Conservation (phyloP, 176 grass and related monocot species). For the Oryza glaberrima region DNA sequence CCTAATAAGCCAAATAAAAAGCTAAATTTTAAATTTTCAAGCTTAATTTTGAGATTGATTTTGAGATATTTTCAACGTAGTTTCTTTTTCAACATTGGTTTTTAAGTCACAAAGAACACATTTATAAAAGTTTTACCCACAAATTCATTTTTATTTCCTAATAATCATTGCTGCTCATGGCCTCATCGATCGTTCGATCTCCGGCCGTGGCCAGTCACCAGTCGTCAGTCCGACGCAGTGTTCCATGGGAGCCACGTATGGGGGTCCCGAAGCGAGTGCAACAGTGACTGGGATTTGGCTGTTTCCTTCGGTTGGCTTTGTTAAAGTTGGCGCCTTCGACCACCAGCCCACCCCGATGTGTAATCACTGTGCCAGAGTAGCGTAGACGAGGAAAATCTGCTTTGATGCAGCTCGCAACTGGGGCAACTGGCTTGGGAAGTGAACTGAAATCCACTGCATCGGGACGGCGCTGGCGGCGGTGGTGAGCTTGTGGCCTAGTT, state of each 20-base stretch:
- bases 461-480: background rate
- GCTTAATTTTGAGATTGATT: too few relatives aligned
- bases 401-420: background rate
- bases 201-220: too few relatives aligned
- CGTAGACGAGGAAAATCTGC: background rate
- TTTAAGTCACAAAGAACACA: too few relatives aligned
- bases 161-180: background rate
- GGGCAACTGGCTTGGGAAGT: background rate
- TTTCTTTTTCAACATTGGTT: too few relatives aligned
- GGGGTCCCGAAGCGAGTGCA: background rate
- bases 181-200: too few relatives aligned
- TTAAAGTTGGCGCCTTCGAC: background rate
- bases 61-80: too few relatives aligned
- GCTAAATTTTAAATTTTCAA: too few relatives aligned
- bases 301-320: background rate
- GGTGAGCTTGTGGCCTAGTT: background rate
- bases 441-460: background rate
- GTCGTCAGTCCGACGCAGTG: too few relatives aligned
- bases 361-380: background rate
- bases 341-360: too few relatives aligned
- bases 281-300: background rate
- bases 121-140: too few relatives aligned
- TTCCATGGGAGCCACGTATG: background rate
- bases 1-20: too few relatives aligned
- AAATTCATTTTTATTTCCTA: too few relatives aligned